Evolutionary conservation across 73 alveolate species (phyloP), one percentile per base, ranked within the genome.

Genomic region (Tetrahymena elliotti): DNA sequence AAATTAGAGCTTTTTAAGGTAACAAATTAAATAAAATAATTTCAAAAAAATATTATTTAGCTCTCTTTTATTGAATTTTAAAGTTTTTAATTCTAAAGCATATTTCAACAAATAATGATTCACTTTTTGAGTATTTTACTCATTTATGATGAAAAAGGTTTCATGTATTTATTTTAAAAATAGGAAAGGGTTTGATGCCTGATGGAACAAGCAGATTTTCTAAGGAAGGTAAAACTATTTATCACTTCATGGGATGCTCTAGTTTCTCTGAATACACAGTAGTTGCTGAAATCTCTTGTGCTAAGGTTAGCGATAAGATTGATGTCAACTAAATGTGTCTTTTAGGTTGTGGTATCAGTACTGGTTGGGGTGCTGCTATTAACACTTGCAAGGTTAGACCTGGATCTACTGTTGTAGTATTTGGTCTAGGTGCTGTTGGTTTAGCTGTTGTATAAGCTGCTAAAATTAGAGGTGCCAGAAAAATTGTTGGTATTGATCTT

Each of bases 381-480:
- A 97, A 95, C 93, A 98, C 98, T n/a, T 96, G 95, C 92, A 96
- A 97, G 40, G 98, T 98, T 31, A 95, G 97, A 92, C 97, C 98
- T 38, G 99, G 99, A 16, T 83, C 98, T 52, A 93, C 98, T 31
- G 99, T 97, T 22, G 98, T 97, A 8, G 99, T 98, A 83, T 96
- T 97, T 93, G 99, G 99, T 68, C 97, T 98, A 53, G 99, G 99
- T 52, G 99, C 99, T 37, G 99, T 98, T 15, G 99, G 99, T 36
- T 97, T 98, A 12, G 98, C 99, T 53, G 99, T 97, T 3, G 96
- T 98, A 38, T 95, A 97, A 95, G 99, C 98, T 33, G 99, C 99
- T 36, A 96, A 94, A 33, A 95, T 92, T 83, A 94, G 93, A 54
- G 98, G 98, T 27, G 99, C 99, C 37, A 53, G 97, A 20, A 96